These are phyloP conservation scores for Chytridium lagenaria DNA, from an alignment of 371 early-diverging fungal species.

Conservation along the genomic window DNA sequence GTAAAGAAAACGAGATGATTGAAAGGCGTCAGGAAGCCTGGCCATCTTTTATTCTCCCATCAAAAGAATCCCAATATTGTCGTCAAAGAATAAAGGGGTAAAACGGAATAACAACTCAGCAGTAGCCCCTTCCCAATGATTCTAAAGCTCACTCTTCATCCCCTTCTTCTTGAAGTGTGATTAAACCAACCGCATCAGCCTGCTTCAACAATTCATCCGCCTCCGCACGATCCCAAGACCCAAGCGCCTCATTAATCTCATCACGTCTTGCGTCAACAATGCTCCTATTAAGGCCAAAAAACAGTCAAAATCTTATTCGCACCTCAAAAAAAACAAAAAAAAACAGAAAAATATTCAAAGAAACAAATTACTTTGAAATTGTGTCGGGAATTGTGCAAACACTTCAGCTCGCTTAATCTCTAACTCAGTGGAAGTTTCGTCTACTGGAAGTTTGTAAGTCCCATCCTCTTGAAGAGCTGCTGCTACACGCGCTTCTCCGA, in stretches of 20 bases:
- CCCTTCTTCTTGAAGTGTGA: conserved; percentile 38
- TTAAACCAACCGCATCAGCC: conserved; percentile 38
- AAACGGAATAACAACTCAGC: no score
- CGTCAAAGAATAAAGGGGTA: no score
- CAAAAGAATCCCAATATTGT: no score
- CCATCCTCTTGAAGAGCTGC: conserved; percentile 52
- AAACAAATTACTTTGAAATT: conserved; percentile 63
- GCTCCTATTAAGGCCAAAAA: conserved; percentile 55
- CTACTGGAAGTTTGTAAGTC: conserved; percentile 47
- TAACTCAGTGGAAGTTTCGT: conserved; percentile 61
- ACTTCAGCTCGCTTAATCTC: conserved; percentile 71
- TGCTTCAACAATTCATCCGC: conserved; percentile 62
- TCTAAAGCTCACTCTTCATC: neutral
- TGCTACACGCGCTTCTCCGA: conserved; percentile 39
- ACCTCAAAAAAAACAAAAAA: no score
- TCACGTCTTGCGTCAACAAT: conserved; percentile 77
- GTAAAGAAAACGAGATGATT: no score
- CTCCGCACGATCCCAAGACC: conserved; percentile 63
- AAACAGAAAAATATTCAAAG: no score
- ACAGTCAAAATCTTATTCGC: neutral
- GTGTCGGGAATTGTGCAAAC: conserved; percentile 70
- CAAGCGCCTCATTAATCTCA: conserved; percentile 81
- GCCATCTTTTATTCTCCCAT: no score
- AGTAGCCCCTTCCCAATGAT: no score
- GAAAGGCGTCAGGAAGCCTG: no score